phyloP scores from a whole-genome alignment of 2,329 filamentous ascomycete species.

The Claviceps monticola region DNA sequence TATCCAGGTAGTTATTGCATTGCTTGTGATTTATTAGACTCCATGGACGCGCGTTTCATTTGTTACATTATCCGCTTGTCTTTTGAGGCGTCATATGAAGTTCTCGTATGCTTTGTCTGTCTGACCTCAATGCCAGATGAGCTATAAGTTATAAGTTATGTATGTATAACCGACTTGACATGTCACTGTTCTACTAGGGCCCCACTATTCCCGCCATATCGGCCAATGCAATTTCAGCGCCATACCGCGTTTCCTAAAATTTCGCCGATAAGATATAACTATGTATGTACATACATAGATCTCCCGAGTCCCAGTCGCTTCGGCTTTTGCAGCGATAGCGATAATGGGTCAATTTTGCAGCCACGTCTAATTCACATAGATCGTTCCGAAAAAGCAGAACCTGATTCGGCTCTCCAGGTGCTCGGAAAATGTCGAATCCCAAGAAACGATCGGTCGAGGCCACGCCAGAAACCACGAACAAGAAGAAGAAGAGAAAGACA shows the following conservation, averaged over 20 bases:
- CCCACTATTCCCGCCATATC: neutral
- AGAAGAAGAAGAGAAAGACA: slow-evolving; percentile 43
- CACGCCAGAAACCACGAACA: slow-evolving; percentile 25
- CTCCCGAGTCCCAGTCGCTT: neutral
- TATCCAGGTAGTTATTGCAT: neutral
- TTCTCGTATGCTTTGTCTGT: too few relatives aligned
- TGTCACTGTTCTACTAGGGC: neutral
- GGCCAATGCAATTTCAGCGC: neutral
- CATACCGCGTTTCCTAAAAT: slow-evolving; percentile 2
- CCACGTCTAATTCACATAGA: neutral
- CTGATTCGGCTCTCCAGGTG: too few relatives aligned
- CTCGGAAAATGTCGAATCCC: slow-evolving; percentile 21
- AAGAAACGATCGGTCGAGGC: slow-evolving; percentile 45
- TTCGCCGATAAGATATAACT: neutral
- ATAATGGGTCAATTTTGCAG: neutral
- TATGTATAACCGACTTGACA: too few relatives aligned
- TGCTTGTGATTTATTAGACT: neutral
- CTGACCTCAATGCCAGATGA: too few relatives aligned
- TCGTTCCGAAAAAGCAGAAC: slow-evolving; percentile 5
- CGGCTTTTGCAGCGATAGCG: neutral
- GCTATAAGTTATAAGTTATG: too few relatives aligned
- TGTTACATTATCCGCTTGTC: too few relatives aligned
- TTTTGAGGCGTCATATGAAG: too few relatives aligned
- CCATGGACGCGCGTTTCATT: too few relatives aligned
- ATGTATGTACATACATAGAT: too few relatives aligned